These are phyloP conservation scores for Citrus australasica DNA, from an alignment of 345 rosid species.

Conservation along the genomic window DNA sequence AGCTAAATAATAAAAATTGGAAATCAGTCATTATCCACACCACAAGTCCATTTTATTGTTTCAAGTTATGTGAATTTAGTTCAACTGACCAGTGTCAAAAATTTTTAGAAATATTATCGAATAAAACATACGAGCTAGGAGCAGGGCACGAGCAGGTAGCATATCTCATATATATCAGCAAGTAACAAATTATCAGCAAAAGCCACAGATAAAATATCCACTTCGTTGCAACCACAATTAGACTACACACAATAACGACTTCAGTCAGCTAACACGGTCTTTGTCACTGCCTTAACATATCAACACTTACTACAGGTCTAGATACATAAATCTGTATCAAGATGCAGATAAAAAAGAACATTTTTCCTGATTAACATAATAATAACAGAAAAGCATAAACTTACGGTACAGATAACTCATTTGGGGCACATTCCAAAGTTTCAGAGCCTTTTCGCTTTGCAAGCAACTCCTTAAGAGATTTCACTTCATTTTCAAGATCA, in stretches of 20 bases:
- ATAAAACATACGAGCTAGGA: background rate
- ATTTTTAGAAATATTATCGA: background rate
- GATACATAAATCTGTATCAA: background rate
- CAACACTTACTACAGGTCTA: background rate
- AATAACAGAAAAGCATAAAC: background rate
- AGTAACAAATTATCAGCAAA: background rate
- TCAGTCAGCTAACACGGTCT: background rate
- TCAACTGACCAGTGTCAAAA: background rate
- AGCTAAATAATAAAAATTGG: background rate
- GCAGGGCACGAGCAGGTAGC: background rate
- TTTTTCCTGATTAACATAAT: background rate
- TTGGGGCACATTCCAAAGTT: constrained; percentile 24
- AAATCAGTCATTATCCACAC: background rate
- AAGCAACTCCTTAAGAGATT: constrained; percentile 33
- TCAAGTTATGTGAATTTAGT: background rate
- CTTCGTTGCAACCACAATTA: background rate
- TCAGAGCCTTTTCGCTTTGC: constrained; percentile 28
- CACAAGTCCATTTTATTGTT: background rate
- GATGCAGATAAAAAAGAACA: background rate
- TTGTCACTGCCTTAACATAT: background rate
- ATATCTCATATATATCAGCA: background rate
- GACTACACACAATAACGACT: background rate
- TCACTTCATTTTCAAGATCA: constrained; percentile 40
- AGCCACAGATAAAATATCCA: background rate
- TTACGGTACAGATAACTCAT: constrained; percentile 17